Evolutionary conservation across 139 green algal genomes (phyloP).

Genomic region (Closterium sp.): DNA sequence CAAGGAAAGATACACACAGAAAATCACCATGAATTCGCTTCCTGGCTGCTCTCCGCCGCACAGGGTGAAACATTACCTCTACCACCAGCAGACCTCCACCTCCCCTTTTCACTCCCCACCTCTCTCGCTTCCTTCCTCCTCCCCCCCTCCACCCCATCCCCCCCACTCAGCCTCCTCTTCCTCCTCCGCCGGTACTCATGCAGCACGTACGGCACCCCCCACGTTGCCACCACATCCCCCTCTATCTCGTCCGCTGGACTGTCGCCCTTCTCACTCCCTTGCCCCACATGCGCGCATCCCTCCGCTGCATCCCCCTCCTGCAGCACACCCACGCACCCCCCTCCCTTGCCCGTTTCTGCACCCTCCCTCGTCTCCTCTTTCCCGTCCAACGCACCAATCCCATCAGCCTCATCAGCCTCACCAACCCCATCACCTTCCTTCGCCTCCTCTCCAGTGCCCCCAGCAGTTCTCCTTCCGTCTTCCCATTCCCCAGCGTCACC

Average conservation of each 20-base stretch:
- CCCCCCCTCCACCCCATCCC: not conserved
- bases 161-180: not conserved
- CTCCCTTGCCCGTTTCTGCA: not conserved
- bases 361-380: not conserved
- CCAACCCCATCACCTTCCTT: too few relatives aligned
- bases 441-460: too few relatives aligned
- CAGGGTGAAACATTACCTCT: not conserved
- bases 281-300: not conserved
- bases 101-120: not conserved
- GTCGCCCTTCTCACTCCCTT: not conserved
- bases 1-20: not conserved
- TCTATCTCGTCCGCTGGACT: not conserved
- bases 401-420: too few relatives aligned
- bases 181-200: not conserved
- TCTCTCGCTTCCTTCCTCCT: not conserved
- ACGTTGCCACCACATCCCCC: not conserved
- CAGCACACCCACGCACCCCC: not conserved
- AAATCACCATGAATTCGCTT: not conserved
- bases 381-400: not conserved
- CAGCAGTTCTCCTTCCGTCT: too few relatives aligned
- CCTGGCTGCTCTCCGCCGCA: not conserved
- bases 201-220: not conserved
- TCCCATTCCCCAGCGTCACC: too few relatives aligned
- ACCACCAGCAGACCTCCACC: not conserved
- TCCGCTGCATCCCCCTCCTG: not conserved